These are phyloP conservation scores for Agrocybe praecox DNA, from an alignment of 768 basidiomycete species.

Conservation along the genomic window DNA sequence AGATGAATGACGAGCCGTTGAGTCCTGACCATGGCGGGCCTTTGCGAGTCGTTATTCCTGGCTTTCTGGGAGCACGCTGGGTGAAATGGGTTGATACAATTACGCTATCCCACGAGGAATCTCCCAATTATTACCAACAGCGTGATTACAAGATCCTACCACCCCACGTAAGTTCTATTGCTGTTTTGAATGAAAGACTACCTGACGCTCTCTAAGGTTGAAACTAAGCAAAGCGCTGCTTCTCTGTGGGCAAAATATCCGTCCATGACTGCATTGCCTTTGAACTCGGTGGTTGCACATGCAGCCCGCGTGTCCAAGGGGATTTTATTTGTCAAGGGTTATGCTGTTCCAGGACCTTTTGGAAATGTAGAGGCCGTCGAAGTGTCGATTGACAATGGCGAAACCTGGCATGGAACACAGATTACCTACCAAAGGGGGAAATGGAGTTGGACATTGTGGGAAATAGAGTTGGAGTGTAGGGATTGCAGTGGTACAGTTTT, in stretches of 20 bases:
- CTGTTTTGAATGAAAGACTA: constrained; percentile 1
- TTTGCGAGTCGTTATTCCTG: constrained; percentile 68
- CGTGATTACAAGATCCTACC: constrained; percentile 70
- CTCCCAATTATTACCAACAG: constrained; percentile 72
- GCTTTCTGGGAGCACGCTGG: constrained; percentile 70
- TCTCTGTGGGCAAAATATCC: constrained; percentile 57
- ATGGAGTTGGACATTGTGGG: constrained; percentile 82
- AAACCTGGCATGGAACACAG: constrained; percentile 49
- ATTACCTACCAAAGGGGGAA: constrained; percentile 62
- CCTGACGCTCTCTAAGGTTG: constrained; percentile 32
- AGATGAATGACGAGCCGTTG: constrained; percentile 70
- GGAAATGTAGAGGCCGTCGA: constrained; percentile 53
- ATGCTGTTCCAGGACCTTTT: constrained; percentile 49
- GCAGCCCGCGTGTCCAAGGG: constrained; percentile 31
- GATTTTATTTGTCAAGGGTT: constrained; percentile 53
- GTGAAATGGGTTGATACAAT: constrained; percentile 77
- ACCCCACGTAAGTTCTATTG: constrained; percentile 37
- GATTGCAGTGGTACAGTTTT: constrained; percentile 36
- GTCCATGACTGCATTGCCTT: constrained; percentile 56
- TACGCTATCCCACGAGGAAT: constrained; percentile 53
- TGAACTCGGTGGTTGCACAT: constrained; percentile 64
- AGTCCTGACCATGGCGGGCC: constrained; percentile 67
- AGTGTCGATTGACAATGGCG: constrained; percentile 52
- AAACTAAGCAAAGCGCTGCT: constrained; percentile 45
- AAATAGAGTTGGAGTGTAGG: constrained; percentile 42